Percentiles rank a stretch among this genome's conserved stretches.
These are phyloP conservation scores for Vicia villosa DNA, from an alignment of 306 rosid genomes.

Conservation along the genomic window DNA sequence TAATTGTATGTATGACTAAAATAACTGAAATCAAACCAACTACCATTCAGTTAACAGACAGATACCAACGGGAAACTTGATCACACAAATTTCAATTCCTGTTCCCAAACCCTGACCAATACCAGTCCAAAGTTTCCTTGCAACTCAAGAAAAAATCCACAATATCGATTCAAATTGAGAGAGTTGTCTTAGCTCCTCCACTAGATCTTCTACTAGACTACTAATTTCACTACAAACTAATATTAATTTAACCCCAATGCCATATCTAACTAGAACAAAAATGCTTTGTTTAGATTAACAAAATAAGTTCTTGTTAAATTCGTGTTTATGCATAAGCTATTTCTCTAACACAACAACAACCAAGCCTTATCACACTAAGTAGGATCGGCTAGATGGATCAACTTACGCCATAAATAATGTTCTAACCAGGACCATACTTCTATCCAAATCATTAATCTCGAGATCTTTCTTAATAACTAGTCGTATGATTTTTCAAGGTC, in stretches of 20 bases:
- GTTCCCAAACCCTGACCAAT: neutral
- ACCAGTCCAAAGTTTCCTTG: neutral
- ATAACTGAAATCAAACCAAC: slow-evolving; percentile 2
- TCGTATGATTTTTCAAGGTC: too few species aligned
- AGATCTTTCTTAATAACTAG: too few species aligned
- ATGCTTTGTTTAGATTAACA: too few species aligned
- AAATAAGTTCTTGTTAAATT: too few species aligned
- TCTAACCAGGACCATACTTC: too few species aligned
- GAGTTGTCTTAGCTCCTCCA: neutral
- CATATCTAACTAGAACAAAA: neutral
- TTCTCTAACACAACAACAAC: too few species aligned
- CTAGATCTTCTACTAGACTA: slow-evolving; percentile 4
- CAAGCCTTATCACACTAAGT: too few species aligned
- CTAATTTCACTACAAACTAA: neutral
- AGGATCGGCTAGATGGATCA: too few species aligned
- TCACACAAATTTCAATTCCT: neutral
- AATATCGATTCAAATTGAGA: neutral
- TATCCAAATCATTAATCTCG: too few species aligned
- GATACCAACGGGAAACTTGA: neutral
- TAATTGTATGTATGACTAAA: neutral
- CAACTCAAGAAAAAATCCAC: neutral
- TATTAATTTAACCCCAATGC: neutral
- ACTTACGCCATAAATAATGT: too few species aligned
- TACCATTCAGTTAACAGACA: neutral
- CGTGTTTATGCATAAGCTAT: too few species aligned